Evolutionary conservation across 148 eudicot species (phyloP).

Genomic region (Camellia granthamiana): DNA sequence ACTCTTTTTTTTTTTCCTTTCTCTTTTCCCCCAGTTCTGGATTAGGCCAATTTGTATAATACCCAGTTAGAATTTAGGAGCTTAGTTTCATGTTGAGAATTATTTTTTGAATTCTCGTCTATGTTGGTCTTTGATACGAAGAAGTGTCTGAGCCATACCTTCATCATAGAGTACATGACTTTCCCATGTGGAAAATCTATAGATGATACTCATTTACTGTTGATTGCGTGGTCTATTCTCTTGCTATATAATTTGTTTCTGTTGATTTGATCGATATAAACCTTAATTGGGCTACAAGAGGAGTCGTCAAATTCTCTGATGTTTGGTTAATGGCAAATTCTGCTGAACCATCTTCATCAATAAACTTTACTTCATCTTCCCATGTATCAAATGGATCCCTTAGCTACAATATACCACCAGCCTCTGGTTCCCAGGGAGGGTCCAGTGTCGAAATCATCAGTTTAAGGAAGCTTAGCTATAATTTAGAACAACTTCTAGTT

Average conservation of each 20-base stretch:
- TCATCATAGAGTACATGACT: not conserved
- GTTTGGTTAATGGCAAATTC: conserved; percentile 29
- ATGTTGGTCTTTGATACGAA: not conserved
- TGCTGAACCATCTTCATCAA: conserved; percentile 39
- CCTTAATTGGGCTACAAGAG: not conserved
- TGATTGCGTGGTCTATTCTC: not conserved
- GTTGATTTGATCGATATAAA: not conserved
- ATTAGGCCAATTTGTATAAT: not conserved
- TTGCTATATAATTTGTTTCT: not conserved
- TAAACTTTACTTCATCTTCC: conserved; percentile 47
- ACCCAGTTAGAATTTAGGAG: not conserved
- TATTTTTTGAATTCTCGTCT: not conserved
- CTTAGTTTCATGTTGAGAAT: too few species aligned
- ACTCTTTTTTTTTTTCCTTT: not conserved
- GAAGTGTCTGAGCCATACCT: not conserved
- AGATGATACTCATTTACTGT: not conserved
- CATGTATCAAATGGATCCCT: conserved; percentile 38
- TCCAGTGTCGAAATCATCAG: conserved; percentile 39
- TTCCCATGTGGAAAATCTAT: not conserved
- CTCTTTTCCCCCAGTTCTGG: not conserved
- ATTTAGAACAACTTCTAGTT: conserved; percentile 37
- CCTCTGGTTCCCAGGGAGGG: conserved; percentile 24
- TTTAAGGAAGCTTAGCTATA: conserved; percentile 41
- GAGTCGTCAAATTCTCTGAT: not conserved
- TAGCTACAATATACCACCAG: conserved; percentile 18